Evolutionary conservation across 2,329 filamentous ascomycete genomes (phyloP), one percentile per base, ranked within the genome.

Genomic region (Pseudocercospora crystallina): DNA sequence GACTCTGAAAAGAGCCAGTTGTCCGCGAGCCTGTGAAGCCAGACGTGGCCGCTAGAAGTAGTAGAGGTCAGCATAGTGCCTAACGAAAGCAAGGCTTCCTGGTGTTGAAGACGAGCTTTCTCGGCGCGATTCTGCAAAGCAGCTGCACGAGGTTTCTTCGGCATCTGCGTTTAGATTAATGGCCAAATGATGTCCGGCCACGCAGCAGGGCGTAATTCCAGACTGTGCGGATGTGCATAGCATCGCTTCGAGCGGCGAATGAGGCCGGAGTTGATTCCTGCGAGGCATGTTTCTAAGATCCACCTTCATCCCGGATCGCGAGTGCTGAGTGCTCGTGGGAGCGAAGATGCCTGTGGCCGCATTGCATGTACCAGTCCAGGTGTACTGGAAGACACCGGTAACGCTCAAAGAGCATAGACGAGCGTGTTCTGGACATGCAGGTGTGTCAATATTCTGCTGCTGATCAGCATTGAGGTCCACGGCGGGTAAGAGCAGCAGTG

Each of bases 1-100:
- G 3, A 26, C 7, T 4, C 20, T 26, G 20, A 7, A 26, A 26
- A 26, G 20, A 26, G 20, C 20, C 20, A 7, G 20, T 26, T 26
- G 20, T 26, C 20, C 20, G 20, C 20, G 3, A 26, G 20, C 20
- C 20, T 3, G 20, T 26, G 20, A 26, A 26, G 20, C 20, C 20
- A 26, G 20, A 26, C 20, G 20, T 26, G 20, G 20, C 20, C 20
- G 20, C 20, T 26, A 26, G 20, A 26, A 26, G 20, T 26, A 26
- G 20, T 26, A 26, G 35, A 43, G 26, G 46, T 46, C 40, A 42
- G 51, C 11, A 30, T 50, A 42, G 34, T 48, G 54, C 47, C 44
- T 49, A 31, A 47, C 46, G 13, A 47, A 20, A 33, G 33, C 57
- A 51, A 52, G 54, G 54, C 49, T 57, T 57, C 54, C 57, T 47